Base-by-base conservation (phyloP, 768 basidiomycete genomes). In the Boletus eberwhitei region DNA sequence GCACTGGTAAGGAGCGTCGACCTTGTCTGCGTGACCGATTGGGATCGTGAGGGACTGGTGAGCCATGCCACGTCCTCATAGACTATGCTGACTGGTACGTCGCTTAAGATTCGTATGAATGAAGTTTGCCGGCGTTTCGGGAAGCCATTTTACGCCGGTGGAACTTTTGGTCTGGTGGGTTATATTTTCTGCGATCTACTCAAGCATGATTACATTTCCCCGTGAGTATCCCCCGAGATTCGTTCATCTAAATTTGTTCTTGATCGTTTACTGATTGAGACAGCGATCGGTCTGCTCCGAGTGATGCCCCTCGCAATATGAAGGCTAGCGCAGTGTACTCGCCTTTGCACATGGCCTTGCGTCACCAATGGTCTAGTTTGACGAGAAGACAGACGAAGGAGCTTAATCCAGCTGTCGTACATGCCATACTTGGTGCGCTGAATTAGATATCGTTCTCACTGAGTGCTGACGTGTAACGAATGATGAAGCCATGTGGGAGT, bases 161-260 rank as follows among this genome's bases (percentile, higher is more conserved):
- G 91, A 12, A 87, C 89, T 16, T 95, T 93, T 68, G 96, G 96
- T 21, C 77, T 95, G 55, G 75, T 86, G 43, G 96, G 96, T 16
- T 99, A 93, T 72, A 92, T 97, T 64, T 97, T 98, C 67, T 93
- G 92, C 58, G 95, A 98, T 69, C 78, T 99, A 52, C 76, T 94
- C 53, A 78, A 82, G 52, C 96, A 97, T 64, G 86, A 93, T 57
- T 93, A 88, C 69, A 83, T 97, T 58, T 75, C 85, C 43, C 83
- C 87, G 96, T 95, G 73, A 74, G 94, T 71, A 38, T 37, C 45
- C 36, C 42, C 24, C 24, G 37, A n/a, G 45, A 31, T 26, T 53
- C 8, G 53, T 44, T 54, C 11, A 14, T 52, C 54, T 57, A 49
- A 59, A 44, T 43, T 39, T 34, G 29, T 44, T 42, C 21, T 38